Conservation (phyloP, 2,329 filamentous ascomycete species). For the Xylaria sp. region DNA sequence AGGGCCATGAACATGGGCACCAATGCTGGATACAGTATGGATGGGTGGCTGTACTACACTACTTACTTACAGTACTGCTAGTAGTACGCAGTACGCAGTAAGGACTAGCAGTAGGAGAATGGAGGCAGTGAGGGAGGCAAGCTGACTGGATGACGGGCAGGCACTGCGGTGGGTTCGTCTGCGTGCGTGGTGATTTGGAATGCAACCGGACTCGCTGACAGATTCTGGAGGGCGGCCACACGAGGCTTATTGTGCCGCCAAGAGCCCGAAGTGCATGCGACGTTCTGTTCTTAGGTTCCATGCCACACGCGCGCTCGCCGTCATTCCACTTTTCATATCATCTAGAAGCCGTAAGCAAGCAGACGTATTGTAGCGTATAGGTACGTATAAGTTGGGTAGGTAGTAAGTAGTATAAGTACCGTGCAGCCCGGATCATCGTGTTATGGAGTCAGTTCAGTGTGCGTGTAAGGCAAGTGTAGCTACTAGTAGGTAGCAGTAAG, state of each 20-base stretch:
- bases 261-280: slow-evolving; percentile 31
- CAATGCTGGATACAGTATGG: slow-evolving; percentile 30
- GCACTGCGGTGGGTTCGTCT: slow-evolving; percentile 27
- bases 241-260: slow-evolving; percentile 40
- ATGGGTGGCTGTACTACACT: slow-evolving; percentile 18
- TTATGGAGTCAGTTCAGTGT: neutral
- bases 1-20: slow-evolving; percentile 1
- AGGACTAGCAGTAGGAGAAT: neutral
- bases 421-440: slow-evolving; percentile 5
- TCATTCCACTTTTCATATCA: slow-evolving; percentile 23
- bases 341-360: slow-evolving; percentile 17
- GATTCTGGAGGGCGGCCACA: slow-evolving; percentile 26
- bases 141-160: slow-evolving; percentile 35
- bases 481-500: too few species aligned
- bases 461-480: neutral
- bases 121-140: slow-evolving; percentile 23
- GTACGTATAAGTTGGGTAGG: neutral
- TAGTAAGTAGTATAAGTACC: slow-evolving; percentile 14
- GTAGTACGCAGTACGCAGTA: too few species aligned
- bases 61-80: too few species aligned
- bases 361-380: neutral
- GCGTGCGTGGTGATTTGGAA: slow-evolving; percentile 36
- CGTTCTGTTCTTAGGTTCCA: slow-evolving; percentile 28
- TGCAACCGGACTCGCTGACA: slow-evolving; percentile 36
- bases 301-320: slow-evolving; percentile 24